A percentile compares a stretch with the other conserved stretches of the same genome.
These are phyloP conservation scores for Fraxinus angustifolia DNA, from an alignment of 305 asterid genomes.

Conservation along the genomic window DNA sequence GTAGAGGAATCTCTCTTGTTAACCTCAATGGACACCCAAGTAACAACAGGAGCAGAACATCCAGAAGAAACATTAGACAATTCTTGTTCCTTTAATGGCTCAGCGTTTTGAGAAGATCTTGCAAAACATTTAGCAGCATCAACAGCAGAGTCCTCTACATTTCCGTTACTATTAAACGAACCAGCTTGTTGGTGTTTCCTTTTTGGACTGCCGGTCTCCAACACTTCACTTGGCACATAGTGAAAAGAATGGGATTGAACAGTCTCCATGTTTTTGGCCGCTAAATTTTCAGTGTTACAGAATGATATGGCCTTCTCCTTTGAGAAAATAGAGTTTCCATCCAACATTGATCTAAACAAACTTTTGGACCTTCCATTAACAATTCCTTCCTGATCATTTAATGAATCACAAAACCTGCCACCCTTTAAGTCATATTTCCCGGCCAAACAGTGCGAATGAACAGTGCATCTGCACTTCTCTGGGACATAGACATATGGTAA, in stretches of 20 bases:
- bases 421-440: constrained; percentile 28
- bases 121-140: constrained; percentile 33
- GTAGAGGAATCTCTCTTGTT: constrained; percentile 40
- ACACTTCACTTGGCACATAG: constrained; percentile 50
- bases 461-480: constrained; percentile 30
- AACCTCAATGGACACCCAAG: constrained; percentile 42
- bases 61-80: constrained; percentile 45
- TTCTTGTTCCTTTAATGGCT: constrained; percentile 41
- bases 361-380: constrained; percentile 28
- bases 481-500: constrained; percentile 26
- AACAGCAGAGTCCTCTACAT: constrained; percentile 27
- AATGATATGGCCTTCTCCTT: constrained; percentile 34
- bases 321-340: constrained; percentile 20
- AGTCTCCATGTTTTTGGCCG: constrained; percentile 25
- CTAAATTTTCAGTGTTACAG: constrained; percentile 22
- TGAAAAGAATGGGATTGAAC: constrained; percentile 41
- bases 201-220: constrained; percentile 26
- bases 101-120: constrained; percentile 30
- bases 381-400: constrained; percentile 24
- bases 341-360: constrained; percentile 29
- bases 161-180: constrained; percentile 15
- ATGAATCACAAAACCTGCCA: constrained; percentile 20
- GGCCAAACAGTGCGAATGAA: constrained; percentile 20
- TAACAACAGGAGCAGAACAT: constrained; percentile 54
- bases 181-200: constrained; percentile 31